Evolutionary conservation across 805 yeast genomes (phyloP).

Genomic region (Candida maris): DNA sequence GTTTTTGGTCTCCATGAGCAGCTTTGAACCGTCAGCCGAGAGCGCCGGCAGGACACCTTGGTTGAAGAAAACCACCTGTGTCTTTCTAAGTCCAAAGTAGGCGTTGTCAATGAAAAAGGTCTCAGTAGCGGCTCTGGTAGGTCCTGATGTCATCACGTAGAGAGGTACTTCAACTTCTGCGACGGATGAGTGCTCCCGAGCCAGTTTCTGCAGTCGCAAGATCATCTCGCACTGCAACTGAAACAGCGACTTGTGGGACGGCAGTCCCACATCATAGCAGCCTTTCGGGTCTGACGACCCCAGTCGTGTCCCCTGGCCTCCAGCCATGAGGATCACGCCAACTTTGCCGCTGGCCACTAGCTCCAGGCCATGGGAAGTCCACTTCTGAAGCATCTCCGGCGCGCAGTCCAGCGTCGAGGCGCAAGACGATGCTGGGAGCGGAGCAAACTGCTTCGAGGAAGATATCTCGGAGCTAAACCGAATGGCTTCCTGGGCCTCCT

Average conservation of each 20-base stretch:
- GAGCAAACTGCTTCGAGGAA: constrained; percentile 31
- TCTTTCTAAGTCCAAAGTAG: constrained; percentile 64
- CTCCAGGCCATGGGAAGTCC: constrained; percentile 51
- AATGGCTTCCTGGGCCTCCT: constrained; percentile 46
- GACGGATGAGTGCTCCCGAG: constrained; percentile 31
- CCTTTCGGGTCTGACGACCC: constrained; percentile 94
- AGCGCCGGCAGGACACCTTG: constrained; percentile 96
- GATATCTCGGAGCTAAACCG: constrained; percentile 28
- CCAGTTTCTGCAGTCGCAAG: constrained; percentile 54
- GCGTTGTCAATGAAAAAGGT: constrained; percentile 55
- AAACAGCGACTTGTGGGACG: constrained; percentile 79
- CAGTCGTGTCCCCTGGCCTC: constrained; percentile 96
- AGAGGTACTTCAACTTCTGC: constrained; percentile 50
- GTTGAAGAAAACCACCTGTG: constrained; percentile 75
- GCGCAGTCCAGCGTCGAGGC: constrained; percentile 41
- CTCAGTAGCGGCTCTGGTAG: constrained; percentile 77
- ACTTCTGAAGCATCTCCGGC: constrained; percentile 26
- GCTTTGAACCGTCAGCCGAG: constrained; percentile 60
- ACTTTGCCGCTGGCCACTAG: constrained; percentile 72
- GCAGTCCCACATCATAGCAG: constrained; percentile 82
- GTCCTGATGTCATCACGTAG: constrained; percentile 94
- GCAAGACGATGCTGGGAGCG: constrained; percentile 55
- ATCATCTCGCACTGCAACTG: constrained; percentile 92
- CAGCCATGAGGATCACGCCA: constrained; percentile 91
- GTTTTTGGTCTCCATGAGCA: constrained; percentile 55